Conservation (phyloP, 306 rosid genomes). For the Biancaea sappan region DNA sequence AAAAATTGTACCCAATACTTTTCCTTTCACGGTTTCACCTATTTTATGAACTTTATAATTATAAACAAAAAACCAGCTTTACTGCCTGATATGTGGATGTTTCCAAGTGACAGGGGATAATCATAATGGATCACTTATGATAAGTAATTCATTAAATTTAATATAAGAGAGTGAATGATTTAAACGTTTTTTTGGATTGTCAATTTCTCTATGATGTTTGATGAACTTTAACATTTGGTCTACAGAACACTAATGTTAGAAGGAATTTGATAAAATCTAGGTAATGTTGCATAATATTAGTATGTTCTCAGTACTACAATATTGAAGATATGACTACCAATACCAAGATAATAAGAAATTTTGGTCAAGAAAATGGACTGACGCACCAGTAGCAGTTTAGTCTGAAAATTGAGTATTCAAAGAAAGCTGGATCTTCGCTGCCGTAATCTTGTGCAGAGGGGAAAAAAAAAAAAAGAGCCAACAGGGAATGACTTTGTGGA, state of each 20-base stretch:
- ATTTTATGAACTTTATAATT: neutral
- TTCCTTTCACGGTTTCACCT: neutral
- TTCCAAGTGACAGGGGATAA: neutral
- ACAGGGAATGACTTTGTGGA: conserved; percentile 3
- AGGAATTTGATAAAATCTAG: conserved; percentile 9
- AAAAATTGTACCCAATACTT: neutral
- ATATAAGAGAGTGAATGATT: neutral
- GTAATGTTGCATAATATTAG: conserved; percentile 9
- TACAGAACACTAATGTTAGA: neutral
- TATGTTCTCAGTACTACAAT: neutral
- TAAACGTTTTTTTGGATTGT: neutral
- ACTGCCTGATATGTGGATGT: conserved; percentile 11
- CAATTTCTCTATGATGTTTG: neutral
- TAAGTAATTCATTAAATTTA: neutral
- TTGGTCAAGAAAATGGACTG: conserved; percentile 7
- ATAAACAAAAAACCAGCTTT: neutral
- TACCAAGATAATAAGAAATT: conserved; percentile 16
- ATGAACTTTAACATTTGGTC: conserved; percentile 10
- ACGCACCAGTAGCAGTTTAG: neutral
- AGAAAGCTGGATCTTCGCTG: neutral
- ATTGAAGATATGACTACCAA: neutral
- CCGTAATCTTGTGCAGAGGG: conserved; percentile 24
- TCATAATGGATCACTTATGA: neutral
- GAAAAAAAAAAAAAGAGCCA: neutral
- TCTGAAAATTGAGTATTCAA: conserved; percentile 7